A percentile compares a stretch with the other conserved stretches of the same genome.
phyloP scores from a whole-genome alignment of 495 filamentous ascomycete species.

The Aspergillus egyptiacus region DNA sequence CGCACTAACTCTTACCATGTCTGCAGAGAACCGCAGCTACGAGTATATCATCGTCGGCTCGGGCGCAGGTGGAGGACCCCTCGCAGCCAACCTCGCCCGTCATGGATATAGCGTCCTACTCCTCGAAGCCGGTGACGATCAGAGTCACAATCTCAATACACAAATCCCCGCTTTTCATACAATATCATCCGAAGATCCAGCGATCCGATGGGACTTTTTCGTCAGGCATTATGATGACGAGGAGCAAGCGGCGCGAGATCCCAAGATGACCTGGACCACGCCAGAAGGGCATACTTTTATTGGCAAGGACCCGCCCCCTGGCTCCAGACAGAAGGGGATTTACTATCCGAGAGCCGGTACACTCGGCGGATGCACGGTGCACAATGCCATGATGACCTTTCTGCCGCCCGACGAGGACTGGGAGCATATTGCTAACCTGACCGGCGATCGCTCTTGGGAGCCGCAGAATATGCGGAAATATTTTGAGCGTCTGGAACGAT shows the following conservation, averaged over 20 bases:
- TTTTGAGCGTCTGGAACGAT: not conserved
- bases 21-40: too few species aligned
- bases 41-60: slow-evolving; percentile 62
- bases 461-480: not conserved
- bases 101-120: slow-evolving; percentile 53
- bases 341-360: slow-evolving; percentile 40
- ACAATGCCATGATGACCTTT: slow-evolving; percentile 42
- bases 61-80: slow-evolving; percentile 56
- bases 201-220: slow-evolving; percentile 41
- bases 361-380: slow-evolving; percentile 38
- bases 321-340: slow-evolving; percentile 32
- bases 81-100: slow-evolving; percentile 54
- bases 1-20: too few species aligned
- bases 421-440: slow-evolving; percentile 35
- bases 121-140: slow-evolving; percentile 57
- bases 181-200: slow-evolving; percentile 36
- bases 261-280: slow-evolving; percentile 39
- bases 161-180: slow-evolving; percentile 36
- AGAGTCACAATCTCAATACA: slow-evolving; percentile 33
- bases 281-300: slow-evolving; percentile 30
- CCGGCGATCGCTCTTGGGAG: slow-evolving; percentile 28
- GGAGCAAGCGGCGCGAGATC: slow-evolving; percentile 31
- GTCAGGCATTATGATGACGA: slow-evolving; percentile 38
- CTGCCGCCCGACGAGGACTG: slow-evolving; percentile 19
- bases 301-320: slow-evolving; percentile 29